Conservation (phyloP, 1,284 basidiomycete species). For the Pseudozyma pruni region DNA sequence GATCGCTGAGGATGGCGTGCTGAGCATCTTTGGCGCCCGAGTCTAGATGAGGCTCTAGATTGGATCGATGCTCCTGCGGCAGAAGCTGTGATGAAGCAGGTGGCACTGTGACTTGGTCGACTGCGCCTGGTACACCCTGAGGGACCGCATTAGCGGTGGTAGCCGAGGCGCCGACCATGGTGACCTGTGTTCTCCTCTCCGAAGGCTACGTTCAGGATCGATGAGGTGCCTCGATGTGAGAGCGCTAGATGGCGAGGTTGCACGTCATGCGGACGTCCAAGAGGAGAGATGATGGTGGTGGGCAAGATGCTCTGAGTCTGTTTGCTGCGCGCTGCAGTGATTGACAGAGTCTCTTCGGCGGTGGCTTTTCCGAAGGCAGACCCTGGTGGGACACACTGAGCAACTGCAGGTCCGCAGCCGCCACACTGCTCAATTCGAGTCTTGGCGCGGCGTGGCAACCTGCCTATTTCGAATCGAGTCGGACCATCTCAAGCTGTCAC, state of each 20-base stretch:
- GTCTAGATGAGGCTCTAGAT: slow-evolving; percentile 19
- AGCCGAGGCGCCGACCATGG: slow-evolving; percentile 15
- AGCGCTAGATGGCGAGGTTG: no score
- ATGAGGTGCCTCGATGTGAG: no score
- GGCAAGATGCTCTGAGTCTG: no score
- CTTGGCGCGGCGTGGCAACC: no score
- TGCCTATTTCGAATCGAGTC: no score
- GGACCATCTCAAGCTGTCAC: no score
- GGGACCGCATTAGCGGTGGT: slow-evolving; percentile 20
- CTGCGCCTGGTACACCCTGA: slow-evolving; percentile 18
- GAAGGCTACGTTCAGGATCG: no score
- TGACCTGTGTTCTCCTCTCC: background rate
- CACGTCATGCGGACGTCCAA: no score
- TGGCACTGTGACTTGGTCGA: slow-evolving; percentile 17
- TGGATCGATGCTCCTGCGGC: slow-evolving; percentile 1
- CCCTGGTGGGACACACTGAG: no score
- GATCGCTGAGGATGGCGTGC: slow-evolving; percentile 40
- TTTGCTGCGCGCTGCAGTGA: no score
- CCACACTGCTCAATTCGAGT: no score
- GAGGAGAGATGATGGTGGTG: background rate
- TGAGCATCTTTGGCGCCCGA: slow-evolving; percentile 34
- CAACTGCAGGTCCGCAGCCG: no score
- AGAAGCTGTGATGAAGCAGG: slow-evolving; percentile 6
- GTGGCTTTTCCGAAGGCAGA: slow-evolving; percentile 8
- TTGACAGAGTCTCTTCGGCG: background rate